Base-by-base conservation (phyloP, 805 yeast genomes). In the Ogataea angusta region DNA sequence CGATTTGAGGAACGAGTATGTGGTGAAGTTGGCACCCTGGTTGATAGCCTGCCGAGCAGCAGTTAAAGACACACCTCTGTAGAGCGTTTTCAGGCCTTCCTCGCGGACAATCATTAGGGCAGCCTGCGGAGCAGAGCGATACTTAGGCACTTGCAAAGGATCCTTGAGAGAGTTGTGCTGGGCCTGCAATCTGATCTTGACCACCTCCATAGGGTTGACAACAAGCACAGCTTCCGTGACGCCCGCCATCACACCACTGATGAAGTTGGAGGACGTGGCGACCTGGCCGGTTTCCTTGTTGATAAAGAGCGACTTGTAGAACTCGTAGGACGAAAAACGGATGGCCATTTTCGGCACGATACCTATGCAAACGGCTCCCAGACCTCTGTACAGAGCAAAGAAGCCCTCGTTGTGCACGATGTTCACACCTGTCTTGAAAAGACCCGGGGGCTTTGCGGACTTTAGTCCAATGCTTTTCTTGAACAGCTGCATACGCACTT, bases 341-440 rank as follows among this genome's bases (percentile, higher is more conserved):
- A 91, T 86, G 25, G 96, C 98, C 99, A 91, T 91, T 63, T 91
- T 91, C 43, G 99, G 99, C 38, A 91, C 95, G 57, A 91, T 91
- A 43, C 99, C 99, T 59, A 91, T 85, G 45, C 89, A 86, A 43
- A 91, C 99, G 16, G 99, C 98, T 21, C 97, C 97, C 38, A 91
- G 75, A 42, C 99, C 99, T 63, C 91, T 90, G 70, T 91, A 91
- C 18, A 91, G 75, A 4, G 96, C 91, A 39, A 87, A 69, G 46
- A 87, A 73, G 4, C 95, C 84, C 63, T 91, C 98, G 46, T 85
- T 78, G 43, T 73, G 72, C 42, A 80, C 86, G 50, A 91, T 90
- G 45, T 74, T 72, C 38, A 75, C 68, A 53, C 96, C 98, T 4
- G 98, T 91, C 37, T 70, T 73, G 45, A 88, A 57, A 57, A 91